Evolutionary conservation across 1,139 yeast genomes (phyloP).

Genomic region (Geotrichum klebahnii): DNA sequence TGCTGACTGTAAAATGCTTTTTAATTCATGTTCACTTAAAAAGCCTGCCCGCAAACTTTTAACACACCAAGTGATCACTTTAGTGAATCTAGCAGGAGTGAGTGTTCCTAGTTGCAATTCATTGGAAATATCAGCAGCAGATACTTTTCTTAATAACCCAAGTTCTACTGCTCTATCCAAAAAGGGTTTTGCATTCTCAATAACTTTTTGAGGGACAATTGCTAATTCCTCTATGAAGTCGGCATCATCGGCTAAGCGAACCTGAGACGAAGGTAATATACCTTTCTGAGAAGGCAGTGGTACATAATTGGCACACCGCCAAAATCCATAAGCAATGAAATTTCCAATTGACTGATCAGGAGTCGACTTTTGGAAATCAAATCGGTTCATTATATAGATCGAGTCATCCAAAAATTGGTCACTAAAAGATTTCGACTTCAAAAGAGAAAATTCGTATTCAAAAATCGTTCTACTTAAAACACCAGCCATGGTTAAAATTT

Average conservation of each 20-base stretch:
- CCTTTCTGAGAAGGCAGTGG: conserved; percentile 39
- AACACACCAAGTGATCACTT: conserved; percentile 30
- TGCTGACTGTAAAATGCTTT: conserved; percentile 22
- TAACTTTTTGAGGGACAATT: conserved; percentile 32
- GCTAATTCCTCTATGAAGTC: conserved; percentile 36
- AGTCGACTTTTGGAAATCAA: conserved; percentile 37
- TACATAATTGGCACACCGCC: conserved; percentile 33
- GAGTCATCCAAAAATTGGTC: conserved; percentile 27
- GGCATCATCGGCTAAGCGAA: conserved; percentile 35
- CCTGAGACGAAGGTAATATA: conserved; percentile 34
- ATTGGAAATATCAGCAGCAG: conserved; percentile 31
- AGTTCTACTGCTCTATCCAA: conserved; percentile 31
- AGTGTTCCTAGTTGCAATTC: conserved; percentile 34
- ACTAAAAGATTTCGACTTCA: conserved; percentile 13
- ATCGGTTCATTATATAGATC: conserved; percentile 34
- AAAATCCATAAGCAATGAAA: conserved; percentile 39
- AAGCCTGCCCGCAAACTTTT: conserved; percentile 21
- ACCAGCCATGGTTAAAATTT: conserved; percentile 42
- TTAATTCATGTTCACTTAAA: conserved; percentile 16
- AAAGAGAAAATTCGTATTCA: conserved; percentile 37
- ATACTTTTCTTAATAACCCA: conserved; percentile 30
- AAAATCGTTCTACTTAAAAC: conserved; percentile 39
- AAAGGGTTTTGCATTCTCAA: conserved; percentile 31
- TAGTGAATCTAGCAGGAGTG: conserved; percentile 24
- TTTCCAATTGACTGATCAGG: conserved; percentile 41